Base-by-base conservation (phyloP, 2,329 filamentous ascomycete species). In the Xylariaceae sp. region DNA sequence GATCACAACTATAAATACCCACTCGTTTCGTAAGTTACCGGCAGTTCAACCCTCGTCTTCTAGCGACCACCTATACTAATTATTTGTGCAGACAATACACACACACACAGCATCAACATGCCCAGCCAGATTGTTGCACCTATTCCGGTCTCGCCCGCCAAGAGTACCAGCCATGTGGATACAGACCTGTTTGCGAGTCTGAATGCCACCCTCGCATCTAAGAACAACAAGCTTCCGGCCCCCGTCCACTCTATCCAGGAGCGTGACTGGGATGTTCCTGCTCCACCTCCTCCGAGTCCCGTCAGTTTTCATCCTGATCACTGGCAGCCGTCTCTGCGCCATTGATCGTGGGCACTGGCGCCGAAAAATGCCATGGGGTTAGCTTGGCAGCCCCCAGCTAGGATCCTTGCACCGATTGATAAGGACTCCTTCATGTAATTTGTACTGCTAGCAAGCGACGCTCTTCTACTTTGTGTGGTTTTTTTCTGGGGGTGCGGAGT, bases 191-290 rank as follows among this genome's bases (percentile, higher is more conserved):
- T 80, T 67, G 76, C 77, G 64, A 82, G 77, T 70, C 74, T 84
- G 66, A 81, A 76, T 67, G 79, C 78, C 41, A 80, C 78, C 45
- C 75, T 84, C 50, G 68, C 74, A 49, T 75, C 76, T 59, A 76
- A 77, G 65, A 71, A 74, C 61, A 72, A 70, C 66, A 69, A 74
- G 56, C 72, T 76, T 15, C 69, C 74, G 61, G 77, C 78, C 2
- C 80, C 81, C 0, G 74, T 78, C 62, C 80, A 78, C 64, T 74
- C 76, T 64, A 82, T 83, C 66, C 77, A 76, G 63, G 80, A 84
- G 67, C 75, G 82, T 60, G 84, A 87, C 72, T 87, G 86, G 74
- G 77, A 79, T 37, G 83, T 86, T 17, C 85, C 85, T n/a, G 83
- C 84, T 11, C 82, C 85, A 47, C 85, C 85, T 10, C 85, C 85